Evolutionary conservation across 1,284 basidiomycete species (phyloP).

Genomic region (Malassezia cuniculi): DNA sequence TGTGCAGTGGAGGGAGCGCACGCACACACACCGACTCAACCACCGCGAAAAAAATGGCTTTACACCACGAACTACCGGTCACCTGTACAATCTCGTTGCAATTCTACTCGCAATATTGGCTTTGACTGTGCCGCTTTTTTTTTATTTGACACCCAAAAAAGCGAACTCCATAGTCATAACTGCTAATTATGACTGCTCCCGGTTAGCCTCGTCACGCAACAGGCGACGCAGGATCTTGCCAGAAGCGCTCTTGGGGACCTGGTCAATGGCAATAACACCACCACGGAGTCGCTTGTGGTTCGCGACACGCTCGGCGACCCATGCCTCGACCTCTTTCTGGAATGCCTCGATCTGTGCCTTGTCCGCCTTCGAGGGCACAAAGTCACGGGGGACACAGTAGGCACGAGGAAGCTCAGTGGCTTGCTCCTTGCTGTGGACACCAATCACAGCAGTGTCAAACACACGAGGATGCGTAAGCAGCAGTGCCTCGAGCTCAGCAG

Average conservation of each 20-base stretch:
- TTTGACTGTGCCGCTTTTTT: too few species aligned
- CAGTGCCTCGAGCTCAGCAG: conserved; percentile 32
- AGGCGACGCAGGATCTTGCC: conserved; percentile 41
- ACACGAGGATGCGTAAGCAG: conserved; percentile 20
- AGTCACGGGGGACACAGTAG: conserved; percentile 34
- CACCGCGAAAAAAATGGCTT: too few species aligned
- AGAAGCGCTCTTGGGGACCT: conserved; percentile 37
- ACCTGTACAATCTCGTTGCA: too few species aligned
- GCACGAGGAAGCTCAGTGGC: conserved; percentile 47
- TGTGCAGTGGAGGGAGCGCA: too few species aligned
- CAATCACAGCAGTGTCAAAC: conserved; percentile 31
- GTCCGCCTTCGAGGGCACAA: conserved; percentile 17
- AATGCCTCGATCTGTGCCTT: conserved; percentile 21
- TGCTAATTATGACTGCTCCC: too few species aligned
- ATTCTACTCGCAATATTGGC: too few species aligned
- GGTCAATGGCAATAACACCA: conserved; percentile 28
- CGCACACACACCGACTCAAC: too few species aligned
- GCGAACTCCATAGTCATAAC: too few species aligned
- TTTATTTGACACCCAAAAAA: too few species aligned
- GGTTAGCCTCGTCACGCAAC: conserved; percentile 22
- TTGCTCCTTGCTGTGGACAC: conserved; percentile 19
- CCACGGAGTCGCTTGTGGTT: conserved; percentile 45
- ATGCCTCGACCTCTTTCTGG: conserved; percentile 34
- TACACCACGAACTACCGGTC: too few species aligned
- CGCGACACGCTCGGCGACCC: conserved; percentile 39